These are phyloP conservation scores for Epichloe gansuensis DNA, from an alignment of 2,329 filamentous ascomycete species.

Conservation along the genomic window DNA sequence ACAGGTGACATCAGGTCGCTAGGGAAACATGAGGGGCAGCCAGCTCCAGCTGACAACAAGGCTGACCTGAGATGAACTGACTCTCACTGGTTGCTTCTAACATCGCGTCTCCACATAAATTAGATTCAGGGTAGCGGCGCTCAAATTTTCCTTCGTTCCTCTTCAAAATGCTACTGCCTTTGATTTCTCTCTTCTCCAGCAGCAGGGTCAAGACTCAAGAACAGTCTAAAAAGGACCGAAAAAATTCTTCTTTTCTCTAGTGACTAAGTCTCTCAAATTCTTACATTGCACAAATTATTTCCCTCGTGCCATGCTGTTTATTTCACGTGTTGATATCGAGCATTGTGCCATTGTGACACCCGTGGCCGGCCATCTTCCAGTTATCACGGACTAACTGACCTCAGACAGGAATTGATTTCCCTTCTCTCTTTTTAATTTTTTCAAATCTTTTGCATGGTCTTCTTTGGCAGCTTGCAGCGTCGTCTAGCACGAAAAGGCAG, in stretches of 20 bases:
- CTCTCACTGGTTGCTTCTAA: not conserved
- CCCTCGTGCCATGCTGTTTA: not conserved
- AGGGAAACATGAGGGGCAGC: constrained; percentile 4
- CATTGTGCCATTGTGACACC: not conserved
- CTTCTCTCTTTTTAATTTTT: too few relatives aligned
- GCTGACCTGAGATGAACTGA: too few relatives aligned
- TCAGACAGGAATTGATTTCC: too few relatives aligned
- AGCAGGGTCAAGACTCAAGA: too few relatives aligned
- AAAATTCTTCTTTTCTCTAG: not conserved
- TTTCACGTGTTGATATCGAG: not conserved
- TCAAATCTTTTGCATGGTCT: too few relatives aligned
- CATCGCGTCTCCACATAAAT: not conserved
- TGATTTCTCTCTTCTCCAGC: not conserved
- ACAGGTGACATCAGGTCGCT: constrained; percentile 9
- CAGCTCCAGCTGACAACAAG: not conserved
- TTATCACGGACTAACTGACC: too few relatives aligned
- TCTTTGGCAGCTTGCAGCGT: not conserved
- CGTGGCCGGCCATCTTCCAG: not conserved
- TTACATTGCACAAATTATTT: not conserved
- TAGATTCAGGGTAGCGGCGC: not conserved
- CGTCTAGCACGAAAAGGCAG: not conserved
- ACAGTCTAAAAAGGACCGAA: too few relatives aligned
- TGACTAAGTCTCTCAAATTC: not conserved
- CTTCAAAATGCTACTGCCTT: not conserved
- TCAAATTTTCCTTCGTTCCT: not conserved